phyloP scores from a whole-genome alignment of 345 rosid species.

The Linum usitatissimum region DNA sequence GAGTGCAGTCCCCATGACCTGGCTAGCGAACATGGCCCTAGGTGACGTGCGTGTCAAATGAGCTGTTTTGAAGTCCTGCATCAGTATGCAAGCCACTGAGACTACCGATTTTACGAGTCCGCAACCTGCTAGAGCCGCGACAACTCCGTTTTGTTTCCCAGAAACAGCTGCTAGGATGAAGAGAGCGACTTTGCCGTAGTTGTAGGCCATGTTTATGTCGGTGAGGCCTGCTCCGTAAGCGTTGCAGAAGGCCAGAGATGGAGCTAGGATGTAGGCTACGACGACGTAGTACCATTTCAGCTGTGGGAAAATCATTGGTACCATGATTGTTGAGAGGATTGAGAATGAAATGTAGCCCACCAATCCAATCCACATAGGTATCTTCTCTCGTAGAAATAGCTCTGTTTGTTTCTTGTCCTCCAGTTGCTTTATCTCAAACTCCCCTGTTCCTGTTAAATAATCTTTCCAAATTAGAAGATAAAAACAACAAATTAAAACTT shows the following conservation, averaged over 20 bases:
- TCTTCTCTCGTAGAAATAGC: slow-evolving; percentile 50
- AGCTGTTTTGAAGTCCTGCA: slow-evolving; percentile 96
- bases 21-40: slow-evolving; percentile 78
- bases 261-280: slow-evolving; percentile 68
- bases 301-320: slow-evolving; percentile 82
- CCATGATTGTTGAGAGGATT: slow-evolving; percentile 39
- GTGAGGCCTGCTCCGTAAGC: slow-evolving; percentile 96
- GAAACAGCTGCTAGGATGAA: slow-evolving; percentile 67
- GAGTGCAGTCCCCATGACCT: slow-evolving; percentile 57
- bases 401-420: slow-evolving; percentile 46
- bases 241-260: slow-evolving; percentile 83
- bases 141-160: slow-evolving; percentile 65
- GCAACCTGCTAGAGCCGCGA: slow-evolving; percentile 81
- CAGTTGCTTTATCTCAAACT: slow-evolving; percentile 16
- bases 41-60: slow-evolving; percentile 77
- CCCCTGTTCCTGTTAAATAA: slow-evolving; percentile 6
- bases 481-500: too few species aligned
- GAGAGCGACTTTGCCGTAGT: slow-evolving; percentile 88
- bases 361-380: slow-evolving; percentile 68
- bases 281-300: slow-evolving; percentile 83
- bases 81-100: slow-evolving; percentile 72
- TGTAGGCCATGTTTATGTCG: slow-evolving; percentile 92
- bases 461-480: not conserved
- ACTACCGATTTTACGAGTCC: slow-evolving; percentile 87
- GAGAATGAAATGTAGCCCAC: slow-evolving; percentile 50